A percentile compares a stretch with the other conserved stretches of the same genome.
Evolutionary conservation across 495 filamentous ascomycete species (phyloP).

Genomic region (Aspergillus campestris): DNA sequence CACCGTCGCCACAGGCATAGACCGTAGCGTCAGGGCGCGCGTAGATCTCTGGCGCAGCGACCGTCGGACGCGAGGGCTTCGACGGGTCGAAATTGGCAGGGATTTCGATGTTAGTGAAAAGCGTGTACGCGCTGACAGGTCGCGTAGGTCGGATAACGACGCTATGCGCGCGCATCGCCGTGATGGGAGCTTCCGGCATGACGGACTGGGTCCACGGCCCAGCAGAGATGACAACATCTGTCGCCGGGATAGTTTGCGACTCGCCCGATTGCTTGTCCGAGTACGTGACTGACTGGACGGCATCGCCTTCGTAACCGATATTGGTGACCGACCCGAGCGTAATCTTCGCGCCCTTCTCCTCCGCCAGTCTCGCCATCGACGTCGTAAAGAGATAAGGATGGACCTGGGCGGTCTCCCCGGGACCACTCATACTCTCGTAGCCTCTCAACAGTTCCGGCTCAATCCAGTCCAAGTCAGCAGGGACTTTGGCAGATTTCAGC

Average conservation of each 20-base stretch:
- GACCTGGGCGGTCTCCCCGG: slow-evolving; percentile 80
- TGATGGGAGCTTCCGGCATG: slow-evolving; percentile 68
- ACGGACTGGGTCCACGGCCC: slow-evolving; percentile 83
- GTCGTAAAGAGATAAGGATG: slow-evolving; percentile 92
- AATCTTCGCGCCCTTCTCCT: slow-evolving; percentile 65
- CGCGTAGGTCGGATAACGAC: slow-evolving; percentile 69
- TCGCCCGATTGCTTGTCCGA: slow-evolving; percentile 52
- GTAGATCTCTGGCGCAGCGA: slow-evolving; percentile 86
- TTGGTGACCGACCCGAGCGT: slow-evolving; percentile 54
- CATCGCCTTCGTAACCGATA: slow-evolving; percentile 47
- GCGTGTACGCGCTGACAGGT: slow-evolving; percentile 74
- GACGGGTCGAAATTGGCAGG: slow-evolving; percentile 49
- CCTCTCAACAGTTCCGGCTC: slow-evolving; percentile 51
- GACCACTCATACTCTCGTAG: slow-evolving; percentile 79
- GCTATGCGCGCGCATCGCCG: slow-evolving; percentile 78
- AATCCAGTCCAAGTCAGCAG: slow-evolving; percentile 83
- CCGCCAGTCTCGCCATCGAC: slow-evolving; percentile 71
- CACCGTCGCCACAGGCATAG: slow-evolving; percentile 90
- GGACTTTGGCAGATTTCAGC: slow-evolving; percentile 54
- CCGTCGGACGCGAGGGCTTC: slow-evolving; percentile 46
- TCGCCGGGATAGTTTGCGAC: slow-evolving; percentile 57
- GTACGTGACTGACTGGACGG: slow-evolving; percentile 67
- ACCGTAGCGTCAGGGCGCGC: slow-evolving; percentile 80
- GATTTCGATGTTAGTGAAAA: slow-evolving; percentile 85
- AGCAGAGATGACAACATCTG: slow-evolving; percentile 74